Base-by-base conservation (phyloP, 2,329 filamentous ascomycete genomes). In the Diaporthe velutina region DNA sequence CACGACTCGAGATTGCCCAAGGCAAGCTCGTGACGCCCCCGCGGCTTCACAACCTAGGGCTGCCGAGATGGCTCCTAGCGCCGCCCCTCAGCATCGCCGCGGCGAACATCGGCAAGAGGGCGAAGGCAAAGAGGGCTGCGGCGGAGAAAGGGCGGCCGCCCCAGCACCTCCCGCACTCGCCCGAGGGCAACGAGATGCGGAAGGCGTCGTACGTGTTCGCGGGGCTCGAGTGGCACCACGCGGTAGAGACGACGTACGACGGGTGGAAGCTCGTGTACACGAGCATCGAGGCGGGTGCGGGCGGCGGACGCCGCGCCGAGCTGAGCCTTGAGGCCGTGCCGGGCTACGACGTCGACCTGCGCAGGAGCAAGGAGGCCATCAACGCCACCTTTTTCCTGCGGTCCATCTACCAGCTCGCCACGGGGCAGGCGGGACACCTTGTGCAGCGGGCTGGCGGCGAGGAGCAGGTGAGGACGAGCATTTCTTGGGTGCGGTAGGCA, bases 141-240 rank as follows among this genome's bases (percentile, higher is more conserved):
- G 40, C 38, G 40, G 54, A 42, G 22, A 54, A 55, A 8, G 42
- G 25, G 9, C 38, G 12, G 25, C 25, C 30, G 15, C 33, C 30
- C 22, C 42, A 30, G 38, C 30, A 28, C 30, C 55, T 48, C 33
- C 22, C 55, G 15, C 42, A 42, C 55, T 30, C 45, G 7, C 45
- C 73, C n/a, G n/a, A 40, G 45, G 64, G 40, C 55, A 73, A 76
- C 55, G 48, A 57, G 45, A 33, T 73, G 75, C 78, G 17, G 42
- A 33, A 50, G 9, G 52, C 60, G 19, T 74, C 75, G 42, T 87
- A 87, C 81, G 76, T 84, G 22, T 90, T 90, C 79, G 83, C 84
- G 64, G 88, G 89, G 10, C 83, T 90, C 2, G 89, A 91, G 78
- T 83, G 91, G 52, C 88, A 86, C 60, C 87, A 88, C 74, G 81